phyloP scores from a whole-genome alignment of 768 basidiomycete species.

The Serendipita sp. region DNA sequence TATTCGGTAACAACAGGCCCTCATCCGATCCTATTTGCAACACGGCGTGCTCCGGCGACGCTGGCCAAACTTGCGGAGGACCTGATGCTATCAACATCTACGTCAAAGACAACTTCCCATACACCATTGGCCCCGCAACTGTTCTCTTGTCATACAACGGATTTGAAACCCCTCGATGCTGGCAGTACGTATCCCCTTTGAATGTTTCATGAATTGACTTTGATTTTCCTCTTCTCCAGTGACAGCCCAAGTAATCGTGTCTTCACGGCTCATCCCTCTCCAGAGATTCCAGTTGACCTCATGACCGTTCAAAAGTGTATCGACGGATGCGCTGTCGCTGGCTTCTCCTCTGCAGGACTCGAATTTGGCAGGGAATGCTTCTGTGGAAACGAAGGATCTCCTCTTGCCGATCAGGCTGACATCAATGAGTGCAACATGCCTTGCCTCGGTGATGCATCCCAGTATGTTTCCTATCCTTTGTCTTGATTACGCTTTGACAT shows the following conservation, averaged over 20 bases:
- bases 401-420: background rate
- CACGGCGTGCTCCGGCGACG: background rate
- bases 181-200: no score
- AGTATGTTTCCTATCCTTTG: no score
- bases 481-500: no score
- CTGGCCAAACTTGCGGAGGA: background rate
- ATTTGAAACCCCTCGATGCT: background rate
- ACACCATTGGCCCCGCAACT: background rate
- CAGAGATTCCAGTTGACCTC: background rate
- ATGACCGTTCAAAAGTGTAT: slow-evolving; percentile 32
- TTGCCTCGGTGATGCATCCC: background rate
- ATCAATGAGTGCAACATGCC: background rate
- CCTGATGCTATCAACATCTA: background rate
- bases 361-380: slow-evolving; percentile 7
- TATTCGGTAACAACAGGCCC: no score
- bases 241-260: background rate
- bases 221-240: no score
- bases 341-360: slow-evolving; percentile 1
- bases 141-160: background rate
- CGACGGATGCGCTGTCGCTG: background rate
- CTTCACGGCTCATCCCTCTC: background rate
- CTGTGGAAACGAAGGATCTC: background rate
- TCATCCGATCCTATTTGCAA: no score
- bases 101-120: background rate
- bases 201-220: no score